These are phyloP conservation scores for Didymella glomerata DNA, from an alignment of 2,329 filamentous ascomycete species.

Conservation along the genomic window DNA sequence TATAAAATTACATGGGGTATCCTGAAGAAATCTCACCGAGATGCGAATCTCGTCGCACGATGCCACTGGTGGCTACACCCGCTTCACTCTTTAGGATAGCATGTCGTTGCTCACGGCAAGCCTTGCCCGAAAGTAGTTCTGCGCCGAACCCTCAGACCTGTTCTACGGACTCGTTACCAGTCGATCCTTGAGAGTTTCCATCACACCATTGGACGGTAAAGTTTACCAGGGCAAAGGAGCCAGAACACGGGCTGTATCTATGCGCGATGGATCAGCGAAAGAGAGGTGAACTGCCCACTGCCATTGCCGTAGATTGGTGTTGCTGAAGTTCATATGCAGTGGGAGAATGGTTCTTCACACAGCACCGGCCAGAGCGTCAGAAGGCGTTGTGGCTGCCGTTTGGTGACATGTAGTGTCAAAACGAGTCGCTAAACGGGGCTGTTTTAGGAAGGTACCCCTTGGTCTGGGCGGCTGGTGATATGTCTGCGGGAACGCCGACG, in stretches of 20 bases:
- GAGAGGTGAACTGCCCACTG: background rate
- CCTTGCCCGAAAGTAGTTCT: background rate
- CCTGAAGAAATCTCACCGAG: background rate
- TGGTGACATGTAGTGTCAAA: slow-evolving; percentile 12
- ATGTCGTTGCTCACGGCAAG: background rate
- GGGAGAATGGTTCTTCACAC: background rate
- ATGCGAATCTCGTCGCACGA: slow-evolving; percentile 3
- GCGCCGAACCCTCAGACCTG: background rate
- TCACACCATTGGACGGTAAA: slow-evolving; percentile 2
- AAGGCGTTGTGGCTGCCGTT: slow-evolving; percentile 11
- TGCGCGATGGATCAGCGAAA: slow-evolving; percentile 8
- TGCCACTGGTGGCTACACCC: background rate
- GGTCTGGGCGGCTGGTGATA: slow-evolving; percentile 1
- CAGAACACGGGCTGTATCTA: slow-evolving; percentile 4
- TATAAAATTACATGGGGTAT: slow-evolving; percentile 7
- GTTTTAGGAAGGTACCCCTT: slow-evolving; percentile 20
- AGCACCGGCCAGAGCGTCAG: background rate
- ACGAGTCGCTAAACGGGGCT: slow-evolving; percentile 11
- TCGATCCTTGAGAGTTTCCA: background rate
- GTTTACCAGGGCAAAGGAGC: background rate
- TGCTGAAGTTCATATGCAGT: background rate
- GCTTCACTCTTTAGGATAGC: slow-evolving; percentile 4
- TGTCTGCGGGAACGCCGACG: slow-evolving; percentile 3
- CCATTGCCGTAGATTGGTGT: background rate
- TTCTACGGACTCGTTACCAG: background rate